Conservation (phyloP, 495 filamentous ascomycete genomes). For the Cercophora scortea region DNA sequence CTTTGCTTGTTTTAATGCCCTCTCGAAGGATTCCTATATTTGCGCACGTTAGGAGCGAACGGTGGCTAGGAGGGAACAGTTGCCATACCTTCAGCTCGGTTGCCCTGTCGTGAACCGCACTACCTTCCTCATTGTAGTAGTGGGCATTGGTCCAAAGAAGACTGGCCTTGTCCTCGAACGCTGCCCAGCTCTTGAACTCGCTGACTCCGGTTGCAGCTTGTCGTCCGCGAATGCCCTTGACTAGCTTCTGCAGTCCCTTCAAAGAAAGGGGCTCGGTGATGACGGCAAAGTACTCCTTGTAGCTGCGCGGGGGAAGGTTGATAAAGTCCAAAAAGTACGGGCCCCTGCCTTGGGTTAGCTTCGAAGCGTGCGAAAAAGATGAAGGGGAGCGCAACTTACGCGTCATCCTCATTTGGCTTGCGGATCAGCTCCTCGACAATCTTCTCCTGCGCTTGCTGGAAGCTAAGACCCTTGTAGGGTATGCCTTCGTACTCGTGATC, state of each 20-base stretch:
- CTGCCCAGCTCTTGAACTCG: constrained; percentile 68
- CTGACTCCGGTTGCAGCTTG: constrained; percentile 56
- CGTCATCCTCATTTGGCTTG: constrained; percentile 53
- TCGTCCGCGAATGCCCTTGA: constrained; percentile 59
- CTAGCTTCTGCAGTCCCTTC: constrained; percentile 59
- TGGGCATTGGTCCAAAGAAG: constrained; percentile 81
- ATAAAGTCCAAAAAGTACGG: constrained; percentile 56
- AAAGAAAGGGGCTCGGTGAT: constrained; percentile 68
- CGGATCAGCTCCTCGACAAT: constrained; percentile 61
- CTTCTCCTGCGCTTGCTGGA: constrained; percentile 77
- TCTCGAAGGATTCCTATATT: constrained; percentile 52
- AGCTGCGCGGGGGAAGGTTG: constrained; percentile 52
- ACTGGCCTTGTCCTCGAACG: constrained; percentile 69
- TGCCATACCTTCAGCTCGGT: constrained; percentile 62
- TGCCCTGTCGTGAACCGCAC: constrained; percentile 65
- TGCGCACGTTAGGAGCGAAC: background rate
- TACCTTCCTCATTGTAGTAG: constrained; percentile 83
- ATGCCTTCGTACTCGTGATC: constrained; percentile 46
- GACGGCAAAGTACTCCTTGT: constrained; percentile 69
- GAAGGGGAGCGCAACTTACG: background rate
- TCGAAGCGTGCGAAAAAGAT: background rate
- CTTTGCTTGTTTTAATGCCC: constrained; percentile 62
- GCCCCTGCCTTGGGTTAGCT: constrained; percentile 32
- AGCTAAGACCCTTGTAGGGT: constrained; percentile 54
- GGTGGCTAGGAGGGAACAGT: background rate